Evolutionary conservation across 2,329 filamentous ascomycete genomes (phyloP), one percentile per base, ranked within the genome.

Genomic region (Mycosphaerella sp.): DNA sequence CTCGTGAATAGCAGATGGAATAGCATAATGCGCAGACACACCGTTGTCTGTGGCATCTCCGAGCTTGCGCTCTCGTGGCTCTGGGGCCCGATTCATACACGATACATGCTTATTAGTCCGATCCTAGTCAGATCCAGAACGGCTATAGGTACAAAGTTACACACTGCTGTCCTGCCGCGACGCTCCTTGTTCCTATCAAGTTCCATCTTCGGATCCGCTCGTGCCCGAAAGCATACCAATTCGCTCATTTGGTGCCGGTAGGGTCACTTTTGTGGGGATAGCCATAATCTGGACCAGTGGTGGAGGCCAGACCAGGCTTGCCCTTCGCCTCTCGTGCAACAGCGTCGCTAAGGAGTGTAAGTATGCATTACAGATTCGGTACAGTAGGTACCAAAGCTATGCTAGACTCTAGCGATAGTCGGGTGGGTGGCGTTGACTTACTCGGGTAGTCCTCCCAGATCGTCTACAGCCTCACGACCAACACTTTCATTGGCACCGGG

Each of bases 391-490:
- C 4, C 30, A 34, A 12, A 34, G 30, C 30, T n/a, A 34, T 12
- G 30, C 21, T 25, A 25, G 21, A 25, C 30, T 34, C 30, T n/a
- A 34, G 13, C 30, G 8, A 34, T 34, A 34, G 10, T 8, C 30
- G 30, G 13, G 10, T 10, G 10, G 30, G 30, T 12, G 13, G 30
- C 10, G 10, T n/a, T 34, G 30, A 34, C 30, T 34, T 10, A 34
- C 30, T 78, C 79, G 14, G 82, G 81, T 17, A 80, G 68, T 2
- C 73, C 74, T 8, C 72, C 67, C 9, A 85, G 67, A 34, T 73
- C 72, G 30, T 87, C 82, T 57, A 74, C 71, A 16, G 74, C 83
- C 68, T 86, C 75, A 40, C 84, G 76, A 10, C 84, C 85, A 50
- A 87, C 76, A 36, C 68, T 62, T 50, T 63, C 61, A 39, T 74